These are phyloP conservation scores for Chaetomiaceae sp. DNA, from an alignment of 2,329 filamentous ascomycete species.

Conservation along the genomic window DNA sequence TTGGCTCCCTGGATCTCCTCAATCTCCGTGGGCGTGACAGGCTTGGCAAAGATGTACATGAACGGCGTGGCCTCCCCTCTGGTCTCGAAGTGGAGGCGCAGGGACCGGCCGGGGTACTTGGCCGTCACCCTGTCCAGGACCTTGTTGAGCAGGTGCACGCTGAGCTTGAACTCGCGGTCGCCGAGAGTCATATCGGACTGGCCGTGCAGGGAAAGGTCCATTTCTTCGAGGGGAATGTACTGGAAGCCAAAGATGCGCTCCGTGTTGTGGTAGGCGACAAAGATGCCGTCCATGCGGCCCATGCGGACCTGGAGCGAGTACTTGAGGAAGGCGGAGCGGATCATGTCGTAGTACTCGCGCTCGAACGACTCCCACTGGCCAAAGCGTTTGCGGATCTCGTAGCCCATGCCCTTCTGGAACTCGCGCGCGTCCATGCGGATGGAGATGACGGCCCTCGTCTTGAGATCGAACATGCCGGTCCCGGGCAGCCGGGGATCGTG, in stretches of 20 bases:
- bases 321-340: conserved; percentile 87
- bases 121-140: conserved; percentile 70
- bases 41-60: conserved; percentile 89
- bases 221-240: conserved; percentile 79
- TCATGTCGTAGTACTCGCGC: conserved; percentile 96
- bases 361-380: conserved; percentile 68
- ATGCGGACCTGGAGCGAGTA: conserved; percentile 96
- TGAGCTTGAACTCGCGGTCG: conserved; percentile 79
- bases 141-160: conserved; percentile 73
- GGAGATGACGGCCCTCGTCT: conserved; percentile 86
- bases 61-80: conserved; percentile 55
- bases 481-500: conserved; percentile 82
- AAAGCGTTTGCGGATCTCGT: conserved; percentile 73
- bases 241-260: conserved; percentile 96
- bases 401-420: conserved; percentile 72
- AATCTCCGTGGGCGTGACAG: conserved; percentile 69
- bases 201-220: conserved; percentile 88
- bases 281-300: conserved; percentile 98
- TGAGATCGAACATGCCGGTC: conserved; percentile 91
- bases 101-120: conserved; percentile 68
- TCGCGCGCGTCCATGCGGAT: conserved; percentile 80
- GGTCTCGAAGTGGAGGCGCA: conserved; percentile 81
- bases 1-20: conserved; percentile 66
- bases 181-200: conserved; percentile 62
- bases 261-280: conserved; percentile 93